Evolutionary conservation across 495 filamentous ascomycete genomes (phyloP), one percentile per base, ranked within the genome.

Genomic region (Cetradonia linearis): DNA sequence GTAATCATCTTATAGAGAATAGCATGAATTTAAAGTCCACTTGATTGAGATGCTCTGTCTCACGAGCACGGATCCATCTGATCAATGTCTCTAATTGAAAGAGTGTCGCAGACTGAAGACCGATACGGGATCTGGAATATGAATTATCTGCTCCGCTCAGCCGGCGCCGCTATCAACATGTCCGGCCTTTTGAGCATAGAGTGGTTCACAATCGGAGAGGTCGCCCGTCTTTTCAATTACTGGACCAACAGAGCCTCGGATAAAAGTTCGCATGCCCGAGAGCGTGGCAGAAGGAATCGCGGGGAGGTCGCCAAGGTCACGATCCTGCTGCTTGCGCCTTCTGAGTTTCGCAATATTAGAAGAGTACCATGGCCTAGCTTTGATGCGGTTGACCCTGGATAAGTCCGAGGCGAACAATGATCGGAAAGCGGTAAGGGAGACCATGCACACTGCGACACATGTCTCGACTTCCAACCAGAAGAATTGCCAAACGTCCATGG

Each of bases 201-300:
- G 8, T 0, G 48, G 14, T 25, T 31, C 28, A 28, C 48, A n/a
- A 9, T 10, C 28, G 1, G 25, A 28, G 5, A 18, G 2, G 3
- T 31, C 27, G 23, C 28, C 25, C 48, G 14, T 28, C 48, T 31
- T 25, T 18, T 28, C 48, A 28, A 28, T 1, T 10, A 50, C 25
- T 3, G 18, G 23, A 31, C 48, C 3, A 16, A 28, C 25, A 7
- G 11, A 25, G 25, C 48, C 48, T 50, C 47, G 8, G 23, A 62
- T 61, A 36, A 47, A 30, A 5, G 40, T 62, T 16, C 60, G 60
- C 38, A 62, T 44, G 34, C 60, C 60, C 7, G 60, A 62, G 25
- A 58, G 20, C 14, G 55, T 58, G 25, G 55, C 38, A 25, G 55
- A 46, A 58, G 55, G 55, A 6, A 58, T 47, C 6, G 55, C 11